These are phyloP conservation scores for Silene vulgaris DNA, from an alignment of 179 eudicot genomes.

Conservation along the genomic window DNA sequence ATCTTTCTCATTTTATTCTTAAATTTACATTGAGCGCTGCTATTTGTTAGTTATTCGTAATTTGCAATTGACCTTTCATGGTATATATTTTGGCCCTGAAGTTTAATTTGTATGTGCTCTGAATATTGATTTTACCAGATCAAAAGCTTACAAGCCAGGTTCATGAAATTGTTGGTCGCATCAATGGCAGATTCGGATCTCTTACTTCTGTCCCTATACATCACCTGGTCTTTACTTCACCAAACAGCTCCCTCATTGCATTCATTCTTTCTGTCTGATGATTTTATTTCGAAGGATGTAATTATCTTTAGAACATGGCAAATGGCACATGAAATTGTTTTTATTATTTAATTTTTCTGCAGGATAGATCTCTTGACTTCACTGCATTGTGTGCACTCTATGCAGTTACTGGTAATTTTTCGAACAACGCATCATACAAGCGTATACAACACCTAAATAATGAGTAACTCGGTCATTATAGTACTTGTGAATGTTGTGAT, in stretches of 20 bases:
- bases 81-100: background rate
- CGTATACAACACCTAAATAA: background rate
- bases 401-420: conserved; percentile 69
- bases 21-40: background rate
- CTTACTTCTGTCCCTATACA: conserved; percentile 76
- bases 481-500: background rate
- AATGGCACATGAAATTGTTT: no score
- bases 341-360: conserved; percentile 26
- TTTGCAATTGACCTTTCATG: no score
- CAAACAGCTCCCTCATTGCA: background rate
- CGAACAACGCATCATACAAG: background rate
- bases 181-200: conserved; percentile 86
- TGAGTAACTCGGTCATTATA: background rate
- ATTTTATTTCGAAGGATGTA: background rate
- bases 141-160: conserved; percentile 85
- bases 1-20: background rate
- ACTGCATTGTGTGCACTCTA: conserved; percentile 72
- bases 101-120: background rate
- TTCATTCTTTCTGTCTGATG: background rate
- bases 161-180: conserved; percentile 92
- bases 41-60: no score
- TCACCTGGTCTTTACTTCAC: conserved; percentile 57
- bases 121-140: conserved; percentile 41
- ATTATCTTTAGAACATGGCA: no score
- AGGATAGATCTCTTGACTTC: conserved; percentile 86